Percentiles rank a stretch among this genome's conserved stretches.
phyloP scores from a whole-genome alignment of 345 rosid genomes.

The rapeseed (Brassica napus) region DNA sequence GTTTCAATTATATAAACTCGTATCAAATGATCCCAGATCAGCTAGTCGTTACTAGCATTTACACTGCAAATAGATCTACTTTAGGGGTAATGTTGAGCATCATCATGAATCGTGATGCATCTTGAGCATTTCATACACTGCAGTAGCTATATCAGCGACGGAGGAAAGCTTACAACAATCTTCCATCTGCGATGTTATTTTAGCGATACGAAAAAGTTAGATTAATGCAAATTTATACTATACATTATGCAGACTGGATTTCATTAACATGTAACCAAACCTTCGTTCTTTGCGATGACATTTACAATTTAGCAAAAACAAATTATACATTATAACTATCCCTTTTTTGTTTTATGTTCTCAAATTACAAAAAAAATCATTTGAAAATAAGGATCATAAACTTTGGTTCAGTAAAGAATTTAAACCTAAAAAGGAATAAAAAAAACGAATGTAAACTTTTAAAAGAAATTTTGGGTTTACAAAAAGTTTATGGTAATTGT shows the following conservation, averaged over 20 bases:
- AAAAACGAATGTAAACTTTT: not conserved
- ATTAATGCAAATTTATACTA: not conserved
- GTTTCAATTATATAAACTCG: not conserved
- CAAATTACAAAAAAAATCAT: not conserved
- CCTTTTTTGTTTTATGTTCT: not conserved
- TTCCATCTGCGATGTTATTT: slow-evolving; percentile 62
- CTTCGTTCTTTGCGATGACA: too few relatives aligned
- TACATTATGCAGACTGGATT: too few relatives aligned
- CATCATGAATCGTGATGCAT: slow-evolving; percentile 54
- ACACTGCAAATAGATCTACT: not conserved
- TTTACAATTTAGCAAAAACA: too few relatives aligned
- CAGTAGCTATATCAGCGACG: slow-evolving; percentile 75
- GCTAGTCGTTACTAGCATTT: not conserved
- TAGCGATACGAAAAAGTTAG: not conserved
- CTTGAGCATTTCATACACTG: slow-evolving; percentile 63
- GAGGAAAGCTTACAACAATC: slow-evolving; percentile 76
- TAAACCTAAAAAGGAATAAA: not conserved
- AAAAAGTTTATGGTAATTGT: not conserved
- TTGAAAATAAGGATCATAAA: not conserved
- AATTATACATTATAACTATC: not conserved
- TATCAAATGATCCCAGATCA: not conserved
- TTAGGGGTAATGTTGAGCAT: slow-evolving; percentile 5
- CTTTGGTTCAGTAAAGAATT: not conserved
- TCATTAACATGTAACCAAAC: too few relatives aligned
- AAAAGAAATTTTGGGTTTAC: not conserved